Percentiles rank a stretch among this genome's conserved stretches.
Conservation (phyloP, 805 yeast genomes). For the Yarrowia hollandica region DNA sequence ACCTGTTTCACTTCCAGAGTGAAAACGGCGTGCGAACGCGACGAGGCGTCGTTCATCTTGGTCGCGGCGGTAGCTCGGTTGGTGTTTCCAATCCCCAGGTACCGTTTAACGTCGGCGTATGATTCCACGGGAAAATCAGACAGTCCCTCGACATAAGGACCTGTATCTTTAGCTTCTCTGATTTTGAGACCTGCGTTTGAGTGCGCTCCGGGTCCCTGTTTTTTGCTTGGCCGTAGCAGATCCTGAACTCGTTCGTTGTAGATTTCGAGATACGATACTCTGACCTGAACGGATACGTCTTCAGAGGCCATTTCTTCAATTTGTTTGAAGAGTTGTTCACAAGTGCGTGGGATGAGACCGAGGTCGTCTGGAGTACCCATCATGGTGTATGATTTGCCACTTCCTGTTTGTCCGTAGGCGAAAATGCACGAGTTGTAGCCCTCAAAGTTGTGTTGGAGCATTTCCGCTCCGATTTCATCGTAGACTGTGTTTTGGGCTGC, state of each 20-base stretch:
- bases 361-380: conserved; percentile 54
- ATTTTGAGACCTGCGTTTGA: conserved; percentile 47
- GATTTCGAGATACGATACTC: conserved; percentile 68
- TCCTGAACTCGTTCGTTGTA: conserved; percentile 78
- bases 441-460: conserved; percentile 60
- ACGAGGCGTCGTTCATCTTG: conserved; percentile 66
- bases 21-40: conserved; percentile 80
- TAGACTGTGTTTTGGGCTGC: conserved; percentile 56
- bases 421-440: conserved; percentile 75
- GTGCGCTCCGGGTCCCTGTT: conserved; percentile 6
- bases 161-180: conserved; percentile 63
- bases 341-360: conserved; percentile 67
- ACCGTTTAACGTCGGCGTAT: conserved; percentile 51
- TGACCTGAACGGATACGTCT: conserved; percentile 46
- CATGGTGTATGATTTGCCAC: conserved; percentile 86
- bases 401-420: conserved; percentile 81
- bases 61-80: conserved; percentile 71
- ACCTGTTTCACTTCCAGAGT: conserved; percentile 64
- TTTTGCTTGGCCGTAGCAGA: conserved; percentile 44
- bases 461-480: conserved; percentile 54
- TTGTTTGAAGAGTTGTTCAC: conserved; percentile 53
- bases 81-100: conserved; percentile 54
- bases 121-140: conserved; percentile 52
- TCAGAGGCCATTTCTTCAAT: conserved; percentile 44
- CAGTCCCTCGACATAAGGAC: conserved; percentile 73